Evolutionary conservation across 192 early-diverging fungal species (phyloP).

Genomic region (Coemansia sp.): DNA sequence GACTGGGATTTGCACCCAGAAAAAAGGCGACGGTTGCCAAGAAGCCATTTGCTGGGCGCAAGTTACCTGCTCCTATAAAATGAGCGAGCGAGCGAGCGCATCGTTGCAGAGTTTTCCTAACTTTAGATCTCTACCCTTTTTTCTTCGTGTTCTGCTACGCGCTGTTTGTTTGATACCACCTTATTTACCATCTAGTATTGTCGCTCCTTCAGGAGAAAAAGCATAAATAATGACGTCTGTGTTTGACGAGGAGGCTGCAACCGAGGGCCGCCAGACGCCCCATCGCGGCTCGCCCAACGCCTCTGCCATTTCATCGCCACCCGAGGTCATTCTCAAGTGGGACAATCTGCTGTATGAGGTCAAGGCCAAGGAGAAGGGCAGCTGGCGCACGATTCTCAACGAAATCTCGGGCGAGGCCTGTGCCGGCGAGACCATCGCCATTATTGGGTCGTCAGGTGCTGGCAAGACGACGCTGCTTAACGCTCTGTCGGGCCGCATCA

Average conservation of each 20-base stretch:
- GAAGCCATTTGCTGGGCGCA: too few relatives aligned
- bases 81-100: too few relatives aligned
- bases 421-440: slow-evolving; percentile 72
- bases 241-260: neutral
- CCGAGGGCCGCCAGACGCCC: slow-evolving; percentile 1
- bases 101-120: too few relatives aligned
- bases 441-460: slow-evolving; percentile 91
- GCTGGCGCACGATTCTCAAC: slow-evolving; percentile 55
- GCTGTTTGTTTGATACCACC: too few relatives aligned
- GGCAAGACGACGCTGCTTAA: slow-evolving; percentile 90
- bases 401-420: slow-evolving; percentile 68
- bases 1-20: too few relatives aligned
- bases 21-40: too few relatives aligned
- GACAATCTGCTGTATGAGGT: slow-evolving; percentile 41
- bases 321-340: slow-evolving; percentile 42
- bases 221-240: neutral
- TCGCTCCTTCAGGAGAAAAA: too few relatives aligned
- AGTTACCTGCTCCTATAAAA: too few relatives aligned
- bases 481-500: slow-evolving; percentile 66
- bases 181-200: too few relatives aligned
- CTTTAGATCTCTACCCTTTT: too few relatives aligned
- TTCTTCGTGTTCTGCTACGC: too few relatives aligned
- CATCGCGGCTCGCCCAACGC: neutral
- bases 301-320: neutral
- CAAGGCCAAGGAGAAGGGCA: slow-evolving; percentile 24